Evolutionary conservation across 129 eudicot species (phyloP), one percentile per base, ranked within the genome.

Genomic region (Lactuca sativa): DNA sequence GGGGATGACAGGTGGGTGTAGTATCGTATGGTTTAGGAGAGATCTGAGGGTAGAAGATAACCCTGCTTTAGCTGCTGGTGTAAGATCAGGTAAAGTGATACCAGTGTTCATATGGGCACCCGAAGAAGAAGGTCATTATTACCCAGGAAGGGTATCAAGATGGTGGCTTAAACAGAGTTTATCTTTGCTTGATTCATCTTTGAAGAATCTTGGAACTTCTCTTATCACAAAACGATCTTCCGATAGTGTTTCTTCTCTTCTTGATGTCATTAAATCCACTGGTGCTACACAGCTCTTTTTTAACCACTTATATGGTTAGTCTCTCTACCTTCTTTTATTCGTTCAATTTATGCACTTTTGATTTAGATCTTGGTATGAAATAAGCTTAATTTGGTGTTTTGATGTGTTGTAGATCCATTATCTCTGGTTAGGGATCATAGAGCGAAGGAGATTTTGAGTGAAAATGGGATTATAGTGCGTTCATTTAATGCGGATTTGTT

Each of bases 161-260:
- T 95, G 97, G 97, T 90, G 99, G 99, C 90, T 95, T 7, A 95
- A 95, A 71, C 95, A 95, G 62, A 90, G 97, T 31, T 87, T 95
- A 70, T 65, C 84, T 33, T 79, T 87, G 43, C 96, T 95, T 74
- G 95, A 85, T 78, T 82, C 86, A 10, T 87, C 99, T 53, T 80
- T 95, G 54, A 85, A 72, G 76, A 90, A 82, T 53, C 86, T 95
- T 64, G 99, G 99, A 9, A 87, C 97, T 58, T 69, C 76, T 56
- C 86, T 95, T 13, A 61, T 95, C 70, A 90, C 96, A 32, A 95
- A 85, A 74, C 83, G 97, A 87, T 90, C 99, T 60, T 65, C 89
- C 68, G 89, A 90, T 74, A 87, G 90, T 87, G 84, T 85, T 74
- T 83, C 90, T 70, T 77, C 97, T 70, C 97, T 95, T 61, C 92